Conservation (phyloP, 2,329 filamentous ascomycete genomes). For the Bipolaris sorokiniana region DNA sequence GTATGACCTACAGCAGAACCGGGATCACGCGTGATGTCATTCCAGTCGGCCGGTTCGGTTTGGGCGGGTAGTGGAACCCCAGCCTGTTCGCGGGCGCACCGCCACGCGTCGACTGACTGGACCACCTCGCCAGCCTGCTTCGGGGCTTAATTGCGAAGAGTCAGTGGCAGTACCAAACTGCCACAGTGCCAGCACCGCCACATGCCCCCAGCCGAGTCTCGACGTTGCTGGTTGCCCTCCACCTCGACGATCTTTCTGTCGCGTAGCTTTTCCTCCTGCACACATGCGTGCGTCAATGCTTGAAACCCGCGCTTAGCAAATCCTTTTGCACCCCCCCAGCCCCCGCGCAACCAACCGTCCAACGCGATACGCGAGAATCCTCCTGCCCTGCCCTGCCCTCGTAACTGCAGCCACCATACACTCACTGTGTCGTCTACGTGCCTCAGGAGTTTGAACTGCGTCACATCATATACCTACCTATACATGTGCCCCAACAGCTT, state of each 20-base stretch:
- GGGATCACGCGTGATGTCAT: constrained; percentile 13
- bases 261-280: background rate
- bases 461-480: background rate
- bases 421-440: background rate
- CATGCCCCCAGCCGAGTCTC: constrained; percentile 2
- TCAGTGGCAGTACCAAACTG: background rate
- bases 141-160: constrained; percentile 5
- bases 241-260: background rate
- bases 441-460: background rate
- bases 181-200: constrained; percentile 5
- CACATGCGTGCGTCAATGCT: background rate
- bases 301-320: background rate
- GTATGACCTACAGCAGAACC: constrained; percentile 7
- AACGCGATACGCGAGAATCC: background rate
- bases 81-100: background rate
- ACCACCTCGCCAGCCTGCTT: background rate
- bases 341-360: background rate
- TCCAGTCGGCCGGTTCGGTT: constrained; percentile 13
- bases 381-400: background rate
- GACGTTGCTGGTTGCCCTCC: background rate
- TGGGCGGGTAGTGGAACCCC: constrained; percentile 13
- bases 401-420: background rate
- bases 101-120: constrained; percentile 4
- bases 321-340: background rate
- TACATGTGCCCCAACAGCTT: background rate